A percentile compares a stretch with the other conserved stretches of the same genome.
Conservation (phyloP, 2,329 filamentous ascomycete genomes). For the Aaosphaeria arxii region DNA sequence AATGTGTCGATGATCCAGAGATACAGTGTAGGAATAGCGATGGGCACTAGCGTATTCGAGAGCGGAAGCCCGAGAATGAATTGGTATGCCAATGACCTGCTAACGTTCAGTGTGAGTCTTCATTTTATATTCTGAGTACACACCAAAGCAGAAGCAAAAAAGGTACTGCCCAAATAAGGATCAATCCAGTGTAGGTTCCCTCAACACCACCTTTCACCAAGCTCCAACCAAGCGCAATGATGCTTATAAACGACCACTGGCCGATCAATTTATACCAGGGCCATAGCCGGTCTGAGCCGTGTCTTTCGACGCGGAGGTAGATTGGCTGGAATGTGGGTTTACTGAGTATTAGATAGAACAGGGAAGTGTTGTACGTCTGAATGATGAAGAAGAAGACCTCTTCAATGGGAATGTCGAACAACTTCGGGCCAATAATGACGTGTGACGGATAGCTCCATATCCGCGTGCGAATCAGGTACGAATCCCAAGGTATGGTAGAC, state of each 20-base stretch:
- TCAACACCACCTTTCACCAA: slow-evolving; percentile 47
- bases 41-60: slow-evolving; percentile 57
- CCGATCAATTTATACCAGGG: slow-evolving; percentile 46
- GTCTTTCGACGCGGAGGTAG: slow-evolving; percentile 47
- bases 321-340: slow-evolving; percentile 59
- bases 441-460: slow-evolving; percentile 70
- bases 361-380: slow-evolving; percentile 69
- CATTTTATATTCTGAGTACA: too few species aligned
- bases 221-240: slow-evolving; percentile 45
- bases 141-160: slow-evolving; percentile 63
- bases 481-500: slow-evolving; percentile 74
- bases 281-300: slow-evolving; percentile 30
- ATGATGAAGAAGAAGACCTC: slow-evolving; percentile 77
- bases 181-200: slow-evolving; percentile 67
- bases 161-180: slow-evolving; percentile 66
- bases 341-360: slow-evolving; percentile 66
- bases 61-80: slow-evolving; percentile 61
- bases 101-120: too few species aligned
- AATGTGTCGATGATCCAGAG: slow-evolving; percentile 71
- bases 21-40: slow-evolving; percentile 64
- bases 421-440: slow-evolving; percentile 60
- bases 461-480: slow-evolving; percentile 64
- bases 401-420: slow-evolving; percentile 66
- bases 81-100: slow-evolving; percentile 58
- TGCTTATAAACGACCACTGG: slow-evolving; percentile 47